Base-by-base conservation (phyloP, 352 stramenopile genomes). In the Phytophthora colocasiae region DNA sequence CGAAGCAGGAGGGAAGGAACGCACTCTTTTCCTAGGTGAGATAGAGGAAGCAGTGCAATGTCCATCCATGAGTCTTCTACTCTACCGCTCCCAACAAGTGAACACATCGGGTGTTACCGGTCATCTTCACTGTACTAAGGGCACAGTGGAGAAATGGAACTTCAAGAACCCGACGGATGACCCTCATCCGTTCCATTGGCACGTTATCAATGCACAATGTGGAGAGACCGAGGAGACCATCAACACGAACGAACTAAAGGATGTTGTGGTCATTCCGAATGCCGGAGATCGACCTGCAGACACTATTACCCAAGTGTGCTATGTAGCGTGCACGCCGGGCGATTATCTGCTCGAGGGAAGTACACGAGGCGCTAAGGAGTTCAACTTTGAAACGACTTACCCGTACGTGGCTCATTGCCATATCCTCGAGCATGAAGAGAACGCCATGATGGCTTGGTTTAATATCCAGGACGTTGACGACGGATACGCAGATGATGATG, bases 161-260 rank as follows among this genome's bases (percentile, higher is more conserved):
- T 93, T 93, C 71, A 77, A 89, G 64, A 93, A 93, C 71, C 84
- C 84, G 4, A 91, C 84, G 6, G 84, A 91, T 34, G 84, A 93
- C 59, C 77, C 82, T 31, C 84, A 93, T 46, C 84, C 84, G 32
- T 93, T 93, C 80, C 84, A 93, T 39, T 93, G 84, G 84, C 84
- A 93, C 61, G 71, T 93, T 50, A 73, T 93, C 6, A 91, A 90
- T 58, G 84, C 82, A 0, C 84, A 93, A 61, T 93, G 84, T 31
- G 84, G 84, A 40, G 74, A 82, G 3, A 81, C 62, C 0, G 84
- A 89, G n/a, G 80, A 91, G 17, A 73, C 77, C 0, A 70, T 93
- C 19, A 57, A 87, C 56, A 89, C 80, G 41, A 93, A 93, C 65
- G 39, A 54, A 5, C 66, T 93, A 14, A 91, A 91, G 66, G 84